These are phyloP conservation scores for Scedosporium minutisporum DNA, from an alignment of 2,329 filamentous ascomycete species.

Conservation along the genomic window DNA sequence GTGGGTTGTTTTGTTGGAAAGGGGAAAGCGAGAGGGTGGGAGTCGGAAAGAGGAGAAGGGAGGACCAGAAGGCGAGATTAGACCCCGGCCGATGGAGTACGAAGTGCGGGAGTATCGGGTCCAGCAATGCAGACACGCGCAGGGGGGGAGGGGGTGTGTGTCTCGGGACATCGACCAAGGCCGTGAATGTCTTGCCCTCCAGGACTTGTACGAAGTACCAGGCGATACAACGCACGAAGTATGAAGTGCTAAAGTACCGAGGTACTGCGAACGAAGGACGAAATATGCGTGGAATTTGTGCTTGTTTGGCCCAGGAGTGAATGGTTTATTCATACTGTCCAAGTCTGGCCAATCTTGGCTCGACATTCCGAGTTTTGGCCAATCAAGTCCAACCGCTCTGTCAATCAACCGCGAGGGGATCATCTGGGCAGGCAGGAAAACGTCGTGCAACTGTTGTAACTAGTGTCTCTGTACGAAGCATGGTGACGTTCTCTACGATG, in stretches of 20 bases:
- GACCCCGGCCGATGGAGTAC: not conserved
- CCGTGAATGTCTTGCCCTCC: too few relatives aligned
- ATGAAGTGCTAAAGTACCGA: too few relatives aligned
- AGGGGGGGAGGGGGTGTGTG: conserved; percentile 1
- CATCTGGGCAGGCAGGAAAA: not conserved
- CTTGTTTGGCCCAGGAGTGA: not conserved
- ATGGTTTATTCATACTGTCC: not conserved
- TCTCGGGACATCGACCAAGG: not conserved
- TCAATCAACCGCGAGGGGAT: not conserved
- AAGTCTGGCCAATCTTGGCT: not conserved
- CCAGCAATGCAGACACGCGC: not conserved
- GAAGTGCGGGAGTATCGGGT: not conserved
- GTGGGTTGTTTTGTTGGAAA: conserved; percentile 8
- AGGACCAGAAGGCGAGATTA: conserved; percentile 11
- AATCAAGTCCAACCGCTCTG: not conserved
- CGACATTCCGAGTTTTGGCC: not conserved
- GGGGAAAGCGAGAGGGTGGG: not conserved
- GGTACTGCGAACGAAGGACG: too few relatives aligned
- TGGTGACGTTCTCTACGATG: too few relatives aligned
- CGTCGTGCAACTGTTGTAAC: not conserved
- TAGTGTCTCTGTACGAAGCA: not conserved
- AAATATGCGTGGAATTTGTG: not conserved
- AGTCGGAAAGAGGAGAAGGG: conserved; percentile 8
- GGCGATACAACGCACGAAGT: too few relatives aligned
- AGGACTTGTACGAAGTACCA: not conserved